Evolutionary conservation across 805 yeast species (phyloP).

Genomic region (Lachancea kluyveri): DNA sequence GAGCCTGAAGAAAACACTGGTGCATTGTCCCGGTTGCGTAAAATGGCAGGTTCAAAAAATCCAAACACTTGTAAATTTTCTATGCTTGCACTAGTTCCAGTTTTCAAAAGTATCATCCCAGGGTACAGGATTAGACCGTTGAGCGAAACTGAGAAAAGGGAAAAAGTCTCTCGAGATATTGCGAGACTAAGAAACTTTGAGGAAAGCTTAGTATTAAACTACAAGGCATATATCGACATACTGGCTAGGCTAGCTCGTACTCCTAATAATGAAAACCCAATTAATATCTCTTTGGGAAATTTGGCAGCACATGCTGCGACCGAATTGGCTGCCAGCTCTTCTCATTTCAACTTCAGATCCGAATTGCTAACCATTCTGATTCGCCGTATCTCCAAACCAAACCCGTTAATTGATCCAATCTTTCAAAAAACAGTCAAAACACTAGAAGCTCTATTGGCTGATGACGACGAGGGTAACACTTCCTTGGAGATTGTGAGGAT

Average conservation of each 20-base stretch:
- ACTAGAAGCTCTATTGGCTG: conserved; percentile 62
- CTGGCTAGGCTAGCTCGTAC: conserved; percentile 39
- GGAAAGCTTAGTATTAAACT: conserved; percentile 64
- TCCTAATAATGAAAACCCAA: conserved; percentile 29
- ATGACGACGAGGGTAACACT: conserved; percentile 78
- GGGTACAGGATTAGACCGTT: conserved; percentile 81
- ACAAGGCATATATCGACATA: conserved; percentile 57
- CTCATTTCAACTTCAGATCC: conserved; percentile 76
- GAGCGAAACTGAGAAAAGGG: conserved; percentile 72
- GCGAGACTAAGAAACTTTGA: conserved; percentile 74
- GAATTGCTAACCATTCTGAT: conserved; percentile 65
- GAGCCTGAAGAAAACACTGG: conserved; percentile 83
- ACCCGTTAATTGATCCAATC: conserved; percentile 35
- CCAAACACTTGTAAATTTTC: conserved; percentile 64
- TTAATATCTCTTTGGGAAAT: conserved; percentile 37
- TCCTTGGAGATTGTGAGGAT: conserved; percentile 68
- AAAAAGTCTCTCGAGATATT: conserved; percentile 79
- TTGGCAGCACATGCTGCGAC: conserved; percentile 73
- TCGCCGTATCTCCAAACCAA: conserved; percentile 62
- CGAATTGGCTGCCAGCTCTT: conserved; percentile 60
- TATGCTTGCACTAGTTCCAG: conserved; percentile 72
- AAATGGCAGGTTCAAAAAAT: conserved; percentile 64
- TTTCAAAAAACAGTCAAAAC: conserved; percentile 58
- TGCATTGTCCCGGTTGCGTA: conserved; percentile 57
- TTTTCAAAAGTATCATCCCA: conserved; percentile 81